Evolutionary conservation across 768 basidiomycete species (phyloP), one percentile per base, ranked within the genome.

Genomic region (Fomitopsis serialis): DNA sequence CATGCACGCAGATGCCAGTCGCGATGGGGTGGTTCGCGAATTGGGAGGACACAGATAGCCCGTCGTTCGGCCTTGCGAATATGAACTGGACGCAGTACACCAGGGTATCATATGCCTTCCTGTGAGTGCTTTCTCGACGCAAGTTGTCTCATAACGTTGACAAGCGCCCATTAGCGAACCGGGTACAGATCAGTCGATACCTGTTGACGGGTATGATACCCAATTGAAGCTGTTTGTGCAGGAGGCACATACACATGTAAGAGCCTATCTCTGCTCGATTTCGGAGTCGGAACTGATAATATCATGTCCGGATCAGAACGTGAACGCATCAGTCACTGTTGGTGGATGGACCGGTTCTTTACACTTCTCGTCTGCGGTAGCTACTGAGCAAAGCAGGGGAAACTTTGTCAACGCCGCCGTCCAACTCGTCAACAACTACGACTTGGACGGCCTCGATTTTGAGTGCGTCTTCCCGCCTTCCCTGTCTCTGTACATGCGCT

Each of bases 81-180:
- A 74, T 91, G 59, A 74, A 72, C 54, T 91, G 88, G 88, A 63
- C 65, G 3, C 78, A 78, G 68, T 90, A 89, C 68, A 88, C 79
- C 2, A 74, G 80, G 50, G 66, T 87, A 57, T 79, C 80, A 11
- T 91, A 85, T 66, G 77, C 88, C 2, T 88, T 89, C 57, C 87
- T 83, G 75, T 74, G 59, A 67, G 76, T 65, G 5, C 27, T 21
- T 21, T 13, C 23, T 35, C 24, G 32, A n/a, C 13, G 22, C 23
- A 32, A 13, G 2, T 21, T n/a, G 12, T 17, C 23, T 22, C 19
- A 35, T 34, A 19, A 44, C 23, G 6, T 12, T 52, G 13, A 32
- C 29, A 43, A 76, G 76, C 52, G 2, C 72, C 74, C 1, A 73
- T 74, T 0, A 62, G 64, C 7, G 65, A 66, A 46, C 66, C 67